A percentile compares a stretch with the other conserved stretches of the same genome.
Conservation (phyloP, 2,329 filamentous ascomycete genomes). For the Aspergillus viridinutans region DNA sequence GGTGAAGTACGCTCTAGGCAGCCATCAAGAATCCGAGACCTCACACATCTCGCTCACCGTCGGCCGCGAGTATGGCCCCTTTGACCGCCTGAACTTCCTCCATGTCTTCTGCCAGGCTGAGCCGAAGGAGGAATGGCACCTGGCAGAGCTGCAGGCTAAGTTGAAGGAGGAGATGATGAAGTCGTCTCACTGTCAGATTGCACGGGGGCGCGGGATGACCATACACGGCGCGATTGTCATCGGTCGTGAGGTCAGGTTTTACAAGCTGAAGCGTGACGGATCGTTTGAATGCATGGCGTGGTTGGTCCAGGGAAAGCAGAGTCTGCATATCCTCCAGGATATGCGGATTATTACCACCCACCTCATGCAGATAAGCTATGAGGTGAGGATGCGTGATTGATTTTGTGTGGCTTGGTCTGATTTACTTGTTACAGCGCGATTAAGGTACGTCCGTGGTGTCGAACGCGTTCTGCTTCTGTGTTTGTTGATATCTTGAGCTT, state of each 20-base stretch:
- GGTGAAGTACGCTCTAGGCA: not conserved
- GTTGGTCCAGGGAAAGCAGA: not conserved
- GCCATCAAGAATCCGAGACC: not conserved
- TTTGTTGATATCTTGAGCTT: too few relatives aligned
- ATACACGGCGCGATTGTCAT: not conserved
- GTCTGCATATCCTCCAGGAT: not conserved
- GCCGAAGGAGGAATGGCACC: not conserved
- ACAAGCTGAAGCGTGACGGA: not conserved
- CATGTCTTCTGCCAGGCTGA: not conserved
- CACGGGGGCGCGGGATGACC: not conserved
- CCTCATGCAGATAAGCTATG: not conserved
- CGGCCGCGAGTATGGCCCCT: not conserved
- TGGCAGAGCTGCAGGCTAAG: not conserved
- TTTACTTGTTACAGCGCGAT: not conserved
- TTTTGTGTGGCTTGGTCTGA: not conserved
- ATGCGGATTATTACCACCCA: not conserved
- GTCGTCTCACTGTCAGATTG: not conserved
- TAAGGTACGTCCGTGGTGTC: accelerated
- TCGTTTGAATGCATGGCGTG: not conserved
- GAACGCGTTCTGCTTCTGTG: not conserved
- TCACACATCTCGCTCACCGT: not conserved
- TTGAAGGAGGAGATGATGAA: not conserved
- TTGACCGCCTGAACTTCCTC: not conserved
- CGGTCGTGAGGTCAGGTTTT: not conserved
- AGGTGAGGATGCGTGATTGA: not conserved